Conservation (phyloP, 2,329 filamentous ascomycete genomes). For the Fusarium falciforme region DNA sequence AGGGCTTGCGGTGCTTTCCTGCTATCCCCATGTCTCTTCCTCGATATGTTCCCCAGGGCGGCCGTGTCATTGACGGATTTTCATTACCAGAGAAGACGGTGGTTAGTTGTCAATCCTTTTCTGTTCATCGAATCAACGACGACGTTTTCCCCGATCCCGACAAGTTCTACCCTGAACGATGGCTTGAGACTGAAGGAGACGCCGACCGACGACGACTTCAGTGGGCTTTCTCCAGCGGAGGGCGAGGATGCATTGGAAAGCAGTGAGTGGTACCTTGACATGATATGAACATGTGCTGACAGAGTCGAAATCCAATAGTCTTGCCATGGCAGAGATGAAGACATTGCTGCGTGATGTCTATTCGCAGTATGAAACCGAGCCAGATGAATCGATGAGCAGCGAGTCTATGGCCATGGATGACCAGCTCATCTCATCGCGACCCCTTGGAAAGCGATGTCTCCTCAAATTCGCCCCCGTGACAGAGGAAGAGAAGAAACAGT, state of each 20-base stretch:
- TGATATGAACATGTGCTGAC: background rate
- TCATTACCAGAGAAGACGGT: conserved; percentile 65
- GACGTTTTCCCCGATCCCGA: conserved; percentile 84
- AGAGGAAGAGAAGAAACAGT: background rate
- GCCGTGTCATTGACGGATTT: conserved; percentile 66
- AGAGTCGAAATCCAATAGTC: conserved; percentile 41
- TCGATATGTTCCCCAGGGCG: conserved; percentile 65
- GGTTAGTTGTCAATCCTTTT: conserved; percentile 71
- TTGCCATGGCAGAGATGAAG: conserved; percentile 77
- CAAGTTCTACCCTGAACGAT: conserved; percentile 82
- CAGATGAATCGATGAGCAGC: conserved; percentile 64
- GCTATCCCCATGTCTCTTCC: conserved; percentile 76
- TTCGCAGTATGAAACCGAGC: conserved; percentile 65
- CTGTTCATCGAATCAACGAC: conserved; percentile 67
- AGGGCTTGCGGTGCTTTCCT: conserved; percentile 71
- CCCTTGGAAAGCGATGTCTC: conserved; percentile 68
- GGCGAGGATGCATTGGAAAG: conserved; percentile 73
- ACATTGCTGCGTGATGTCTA: conserved; percentile 72
- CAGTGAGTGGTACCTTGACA: conserved; percentile 63
- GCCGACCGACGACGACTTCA: conserved; percentile 73
- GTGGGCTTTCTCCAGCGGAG: conserved; percentile 75
- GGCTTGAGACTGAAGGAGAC: conserved; percentile 81
- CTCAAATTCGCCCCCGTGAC: conserved; percentile 59
- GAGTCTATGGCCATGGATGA: conserved; percentile 73
- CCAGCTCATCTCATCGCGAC: conserved; percentile 74